Evolutionary conservation across 192 early-diverging fungal species (phyloP).

Genomic region (Diversispora epigaea): DNA sequence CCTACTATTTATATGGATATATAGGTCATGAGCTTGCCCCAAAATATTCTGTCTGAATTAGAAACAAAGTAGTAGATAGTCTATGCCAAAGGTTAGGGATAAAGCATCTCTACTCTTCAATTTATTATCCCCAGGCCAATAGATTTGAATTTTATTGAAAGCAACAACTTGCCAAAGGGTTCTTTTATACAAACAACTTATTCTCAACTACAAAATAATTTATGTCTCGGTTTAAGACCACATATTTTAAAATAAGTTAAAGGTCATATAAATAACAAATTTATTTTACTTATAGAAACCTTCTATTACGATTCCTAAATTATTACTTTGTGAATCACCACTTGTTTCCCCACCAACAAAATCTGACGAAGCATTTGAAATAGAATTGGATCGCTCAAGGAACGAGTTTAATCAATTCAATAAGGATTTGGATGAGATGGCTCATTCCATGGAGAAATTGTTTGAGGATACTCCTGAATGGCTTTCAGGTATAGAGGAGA

Average conservation of each 20-base stretch:
- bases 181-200: no score
- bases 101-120: no score
- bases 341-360: neutral
- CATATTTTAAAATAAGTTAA: neutral
- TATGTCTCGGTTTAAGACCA: no score
- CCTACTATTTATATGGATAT: neutral
- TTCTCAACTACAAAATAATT: no score
- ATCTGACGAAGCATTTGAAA: slow-evolving; percentile 15
- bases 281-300: neutral
- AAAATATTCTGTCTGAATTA: neutral
- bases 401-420: slow-evolving; percentile 24
- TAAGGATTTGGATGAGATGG: slow-evolving; percentile 25
- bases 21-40: neutral
- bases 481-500: slow-evolving; percentile 18
- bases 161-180: no score
- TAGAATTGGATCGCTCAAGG: slow-evolving; percentile 3
- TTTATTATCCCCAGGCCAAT: no score
- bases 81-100: no score
- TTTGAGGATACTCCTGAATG: slow-evolving; percentile 16
- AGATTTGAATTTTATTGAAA: no score
- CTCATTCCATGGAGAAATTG: slow-evolving; percentile 17
- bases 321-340: neutral
- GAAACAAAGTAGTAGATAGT: no score
- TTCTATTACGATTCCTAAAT: neutral
- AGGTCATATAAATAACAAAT: neutral